Base-by-base conservation (phyloP, 2,329 filamentous ascomycete genomes). In the Emmonsia crescens region DNA sequence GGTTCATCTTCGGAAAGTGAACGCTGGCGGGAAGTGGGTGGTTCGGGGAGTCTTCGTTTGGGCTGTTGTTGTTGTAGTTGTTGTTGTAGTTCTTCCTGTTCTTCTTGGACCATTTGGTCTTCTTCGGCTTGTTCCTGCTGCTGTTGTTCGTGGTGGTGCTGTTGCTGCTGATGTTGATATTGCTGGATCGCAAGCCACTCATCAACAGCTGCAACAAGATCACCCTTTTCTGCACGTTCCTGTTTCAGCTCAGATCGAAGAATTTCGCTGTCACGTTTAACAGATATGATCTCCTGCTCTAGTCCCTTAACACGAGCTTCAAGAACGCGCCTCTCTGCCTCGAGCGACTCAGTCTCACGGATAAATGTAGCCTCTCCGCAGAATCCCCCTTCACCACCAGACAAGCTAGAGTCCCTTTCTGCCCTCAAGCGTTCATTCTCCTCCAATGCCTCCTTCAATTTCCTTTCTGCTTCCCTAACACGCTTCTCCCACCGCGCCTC, bases 401-500 rank as follows among this genome's bases (percentile, higher is more conserved):
- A 84, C 72, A 88, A 82, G 10, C 85, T 87, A 27, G 82, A 80
- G 69, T 92, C 86, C 31, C 83, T 82, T 48, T 85, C 84, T 51
- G 79, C 77, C 65, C 85, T 84, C 31, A 96, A 79, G 63, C 85
- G 85, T 65, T 93, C 87, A 67, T 94, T 91, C 69, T 95, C 89
- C 58, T 84, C 83, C 59, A 78, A 77, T 12, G 93, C 81, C 51
- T 88, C 83, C 54, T 85, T 85, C 51, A 96, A 80, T 64, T 85
- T 85, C 21, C 74, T 73, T 74, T 96, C 89, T 2, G 96, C 83
- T 68, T 93, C 89, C 60, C 84, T 84, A 61, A 93, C 84, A 70
- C 88, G 89, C 80, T 95, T 95, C 75, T 96, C 91, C 84, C 91
- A 94, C 60, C 93, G 86, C 55, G 84, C 83, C 74, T 96, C 91